These are phyloP conservation scores for Danielia reshetovae DNA, from an alignment of 805 yeast genomes.

Conservation along the genomic window DNA sequence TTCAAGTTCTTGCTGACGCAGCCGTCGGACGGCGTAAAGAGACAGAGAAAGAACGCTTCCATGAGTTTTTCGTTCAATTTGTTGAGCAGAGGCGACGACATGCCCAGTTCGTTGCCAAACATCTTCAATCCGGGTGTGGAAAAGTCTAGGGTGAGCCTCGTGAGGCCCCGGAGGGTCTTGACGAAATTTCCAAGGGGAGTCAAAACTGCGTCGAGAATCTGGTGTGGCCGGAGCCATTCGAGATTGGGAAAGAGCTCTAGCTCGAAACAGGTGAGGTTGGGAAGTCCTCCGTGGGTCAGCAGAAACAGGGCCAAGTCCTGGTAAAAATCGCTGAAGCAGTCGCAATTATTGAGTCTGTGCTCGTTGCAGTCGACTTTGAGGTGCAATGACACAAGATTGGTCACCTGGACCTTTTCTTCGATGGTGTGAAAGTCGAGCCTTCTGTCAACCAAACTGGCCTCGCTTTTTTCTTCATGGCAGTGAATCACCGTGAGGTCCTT, in stretches of 20 bases:
- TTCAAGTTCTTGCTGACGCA: constrained; percentile 14
- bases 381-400: neutral
- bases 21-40: constrained; percentile 11
- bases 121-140: constrained; percentile 35
- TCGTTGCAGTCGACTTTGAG: neutral
- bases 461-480: constrained; percentile 24
- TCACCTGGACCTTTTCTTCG: neutral
- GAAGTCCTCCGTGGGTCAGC: constrained; percentile 22
- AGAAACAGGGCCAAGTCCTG: constrained; percentile 22
- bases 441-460: neutral
- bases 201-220: constrained; percentile 25
- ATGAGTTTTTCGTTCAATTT: constrained; percentile 30
- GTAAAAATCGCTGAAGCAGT: constrained; percentile 27
- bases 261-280: constrained; percentile 26
- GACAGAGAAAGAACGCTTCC: constrained; percentile 32
- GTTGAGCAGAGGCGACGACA: constrained; percentile 28
- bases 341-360: constrained; percentile 7
- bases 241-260: constrained; percentile 28
- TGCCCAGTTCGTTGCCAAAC: constrained; percentile 29
- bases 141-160: constrained; percentile 27
- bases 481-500: constrained; percentile 29
- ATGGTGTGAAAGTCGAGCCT: neutral
- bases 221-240: constrained; percentile 36
- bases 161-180: constrained; percentile 20
- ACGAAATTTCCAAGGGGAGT: constrained; percentile 31